Conservation (phyloP, 257 asterid genomes). For the Solanum dulcamara region DNA sequence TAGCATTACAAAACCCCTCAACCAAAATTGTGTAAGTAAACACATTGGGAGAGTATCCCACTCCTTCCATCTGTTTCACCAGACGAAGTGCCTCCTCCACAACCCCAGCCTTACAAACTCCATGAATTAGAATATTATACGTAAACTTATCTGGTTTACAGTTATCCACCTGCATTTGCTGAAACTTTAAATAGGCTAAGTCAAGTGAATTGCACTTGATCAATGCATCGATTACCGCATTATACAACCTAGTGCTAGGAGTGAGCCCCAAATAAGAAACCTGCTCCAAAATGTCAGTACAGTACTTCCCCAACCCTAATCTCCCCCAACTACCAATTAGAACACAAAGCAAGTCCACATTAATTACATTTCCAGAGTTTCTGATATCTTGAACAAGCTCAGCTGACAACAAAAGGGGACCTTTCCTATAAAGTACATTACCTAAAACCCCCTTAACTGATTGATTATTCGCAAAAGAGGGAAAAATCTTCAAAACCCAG, state of each 20-base stretch:
- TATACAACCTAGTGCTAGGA: slow-evolving; percentile 78
- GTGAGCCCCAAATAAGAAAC: slow-evolving; percentile 63
- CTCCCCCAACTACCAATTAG: slow-evolving; percentile 90
- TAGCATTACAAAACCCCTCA: slow-evolving; percentile 71
- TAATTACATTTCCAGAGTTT: slow-evolving; percentile 42
- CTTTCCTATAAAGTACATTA: slow-evolving; percentile 51
- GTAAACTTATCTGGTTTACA: slow-evolving; percentile 79
- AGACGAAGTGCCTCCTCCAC: slow-evolving; percentile 84
- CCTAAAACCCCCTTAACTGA: slow-evolving; percentile 43
- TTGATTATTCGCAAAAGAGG: slow-evolving; percentile 44
- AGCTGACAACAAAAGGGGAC: slow-evolving; percentile 71
- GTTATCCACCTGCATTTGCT: slow-evolving; percentile 84
- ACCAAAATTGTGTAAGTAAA: slow-evolving; percentile 69
- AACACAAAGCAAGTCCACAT: slow-evolving; percentile 57
- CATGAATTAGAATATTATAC: slow-evolving; percentile 76
- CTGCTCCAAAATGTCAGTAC: slow-evolving; percentile 75
- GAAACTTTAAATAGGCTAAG: slow-evolving; percentile 89
- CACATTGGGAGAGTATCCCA: slow-evolving; percentile 57
- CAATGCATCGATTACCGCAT: slow-evolving; percentile 77
- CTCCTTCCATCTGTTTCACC: slow-evolving; percentile 78
- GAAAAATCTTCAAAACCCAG: slow-evolving; percentile 41
- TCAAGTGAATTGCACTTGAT: slow-evolving; percentile 83
- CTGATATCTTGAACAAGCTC: slow-evolving; percentile 53
- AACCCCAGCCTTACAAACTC: slow-evolving; percentile 84
- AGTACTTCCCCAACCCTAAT: slow-evolving; percentile 74